Evolutionary conservation across 192 early-diverging fungal species (phyloP), one percentile per base, ranked within the genome.

Genomic region (Rhizophlyctis rosea): DNA sequence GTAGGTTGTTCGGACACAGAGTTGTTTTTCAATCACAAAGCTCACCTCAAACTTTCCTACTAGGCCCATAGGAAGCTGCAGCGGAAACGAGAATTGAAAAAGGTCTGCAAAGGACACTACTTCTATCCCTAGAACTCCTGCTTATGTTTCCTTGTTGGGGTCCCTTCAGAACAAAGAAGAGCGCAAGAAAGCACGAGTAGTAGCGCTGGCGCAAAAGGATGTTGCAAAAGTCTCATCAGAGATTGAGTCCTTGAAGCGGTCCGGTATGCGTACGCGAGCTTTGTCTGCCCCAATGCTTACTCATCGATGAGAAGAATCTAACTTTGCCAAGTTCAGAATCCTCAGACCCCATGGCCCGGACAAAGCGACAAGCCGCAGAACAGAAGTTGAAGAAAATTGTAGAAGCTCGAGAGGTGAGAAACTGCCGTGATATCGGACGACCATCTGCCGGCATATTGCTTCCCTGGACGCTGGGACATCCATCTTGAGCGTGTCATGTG

Each of bases 151-250:
- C 16, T 35, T 57, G 1, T 31, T n/a, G 16, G 34, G 29, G 24
- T 28, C 27, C 24, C n/a, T 16, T 35, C 65, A 87, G 86, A 88
- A 86, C 69, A 88, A 86, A 73, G 84, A 81, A 29, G 79, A 76
- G 21, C 75, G 83, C 52, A 83, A 85, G 62, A 76, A 77, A 47
- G 71, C 72, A 28, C 76, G 83, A 34, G 67, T 77, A 53, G 57
- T 81, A 18, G 72, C 76, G 16, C 67, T 80, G 24, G 69, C 80
- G 0, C 72, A 86, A 52, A 84, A 78, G 54, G 87, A 88, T 61
- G 77, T 79, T 3, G 54, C 59, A 18, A 82, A 82, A 58, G 50
- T 86, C 23, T 67, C 73, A 28, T 62, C 68, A 18, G 87, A 88
- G 50, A 74, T 88, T 11, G 23, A 53, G 24, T 47, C 65, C 35